phyloP scores from a whole-genome alignment of 305 asterid genomes.

The Fraxinus latifolia region DNA sequence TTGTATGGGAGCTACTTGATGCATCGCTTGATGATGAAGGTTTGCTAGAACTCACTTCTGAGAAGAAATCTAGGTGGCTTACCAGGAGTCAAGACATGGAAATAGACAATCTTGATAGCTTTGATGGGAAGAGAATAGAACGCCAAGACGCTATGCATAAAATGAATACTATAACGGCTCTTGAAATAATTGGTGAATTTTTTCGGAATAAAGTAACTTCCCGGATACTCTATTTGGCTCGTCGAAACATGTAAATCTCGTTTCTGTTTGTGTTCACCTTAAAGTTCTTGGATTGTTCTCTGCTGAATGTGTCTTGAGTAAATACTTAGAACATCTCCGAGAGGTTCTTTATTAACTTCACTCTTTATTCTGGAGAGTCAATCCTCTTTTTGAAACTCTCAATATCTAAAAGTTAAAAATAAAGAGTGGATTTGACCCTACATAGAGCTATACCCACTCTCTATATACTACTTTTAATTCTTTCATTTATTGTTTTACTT shows the following conservation, averaged over 20 bases:
- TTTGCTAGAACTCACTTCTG: conserved; percentile 61
- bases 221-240: conserved; percentile 74
- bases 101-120: conserved; percentile 52
- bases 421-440: background rate
- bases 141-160: conserved; percentile 60
- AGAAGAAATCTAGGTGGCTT: conserved; percentile 78
- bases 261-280: conserved; percentile 12
- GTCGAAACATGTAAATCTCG: conserved; percentile 65
- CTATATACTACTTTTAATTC: background rate
- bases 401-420: background rate
- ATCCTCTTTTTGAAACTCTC: background rate
- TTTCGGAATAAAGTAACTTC: conserved; percentile 61
- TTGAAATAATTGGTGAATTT: conserved; percentile 82
- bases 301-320: conserved; percentile 6
- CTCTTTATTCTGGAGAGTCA: background rate
- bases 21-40: conserved; percentile 90
- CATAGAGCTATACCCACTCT: background rate
- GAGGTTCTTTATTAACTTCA: background rate
- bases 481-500: background rate
- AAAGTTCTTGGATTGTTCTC: conserved; percentile 2
- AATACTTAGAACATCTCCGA: conserved; percentile 7
- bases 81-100: conserved; percentile 70
- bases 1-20: conserved; percentile 84
- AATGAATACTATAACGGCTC: conserved; percentile 66
- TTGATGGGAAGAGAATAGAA: conserved; percentile 61